Percentiles rank a stretch among this genome's conserved stretches.
Conservation (phyloP, 2,329 filamentous ascomycete species). For the Setomelanomma holmii region DNA sequence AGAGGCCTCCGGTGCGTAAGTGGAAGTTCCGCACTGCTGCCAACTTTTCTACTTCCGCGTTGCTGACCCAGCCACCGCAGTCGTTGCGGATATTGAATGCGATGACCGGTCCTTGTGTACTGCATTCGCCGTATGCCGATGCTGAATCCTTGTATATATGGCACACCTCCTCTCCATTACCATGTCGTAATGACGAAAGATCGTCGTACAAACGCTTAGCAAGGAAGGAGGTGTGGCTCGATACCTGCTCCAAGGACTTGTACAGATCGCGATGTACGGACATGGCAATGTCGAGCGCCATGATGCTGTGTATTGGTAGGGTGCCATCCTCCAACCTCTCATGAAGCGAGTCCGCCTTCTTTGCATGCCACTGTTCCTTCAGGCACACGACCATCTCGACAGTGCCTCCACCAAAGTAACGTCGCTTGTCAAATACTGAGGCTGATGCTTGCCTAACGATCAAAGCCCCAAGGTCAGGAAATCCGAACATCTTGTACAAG, state of each 20-base stretch:
- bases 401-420: slow-evolving; percentile 93
- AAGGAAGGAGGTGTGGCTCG: slow-evolving; percentile 74
- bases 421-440: slow-evolving; percentile 68
- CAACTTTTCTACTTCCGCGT: slow-evolving; percentile 86
- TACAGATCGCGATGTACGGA: slow-evolving; percentile 73
- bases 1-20: slow-evolving; percentile 85
- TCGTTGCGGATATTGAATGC: slow-evolving; percentile 82
- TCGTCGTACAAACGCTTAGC: slow-evolving; percentile 64
- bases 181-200: slow-evolving; percentile 69
- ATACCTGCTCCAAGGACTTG: slow-evolving; percentile 72
- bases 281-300: slow-evolving; percentile 80
- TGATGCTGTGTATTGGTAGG: slow-evolving; percentile 85
- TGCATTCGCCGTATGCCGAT: slow-evolving; percentile 53
- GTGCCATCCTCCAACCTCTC: slow-evolving; percentile 91
- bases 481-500: slow-evolving; percentile 98
- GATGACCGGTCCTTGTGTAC: slow-evolving; percentile 73
- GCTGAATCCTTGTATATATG: slow-evolving; percentile 64
- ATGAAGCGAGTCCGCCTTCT: slow-evolving; percentile 75
- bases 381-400: slow-evolving; percentile 85
- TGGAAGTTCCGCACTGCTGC: slow-evolving; percentile 81
- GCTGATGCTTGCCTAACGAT: slow-evolving; percentile 78
- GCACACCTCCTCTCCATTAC: slow-evolving; percentile 71
- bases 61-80: slow-evolving; percentile 76
- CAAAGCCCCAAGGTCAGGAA: slow-evolving; percentile 86
- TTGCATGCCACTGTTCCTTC: slow-evolving; percentile 83